Percentiles rank a stretch among this genome's conserved stretches.
These are phyloP conservation scores for Epichloe glyceriae DNA, from an alignment of 2,329 filamentous ascomycete species.

Conservation along the genomic window DNA sequence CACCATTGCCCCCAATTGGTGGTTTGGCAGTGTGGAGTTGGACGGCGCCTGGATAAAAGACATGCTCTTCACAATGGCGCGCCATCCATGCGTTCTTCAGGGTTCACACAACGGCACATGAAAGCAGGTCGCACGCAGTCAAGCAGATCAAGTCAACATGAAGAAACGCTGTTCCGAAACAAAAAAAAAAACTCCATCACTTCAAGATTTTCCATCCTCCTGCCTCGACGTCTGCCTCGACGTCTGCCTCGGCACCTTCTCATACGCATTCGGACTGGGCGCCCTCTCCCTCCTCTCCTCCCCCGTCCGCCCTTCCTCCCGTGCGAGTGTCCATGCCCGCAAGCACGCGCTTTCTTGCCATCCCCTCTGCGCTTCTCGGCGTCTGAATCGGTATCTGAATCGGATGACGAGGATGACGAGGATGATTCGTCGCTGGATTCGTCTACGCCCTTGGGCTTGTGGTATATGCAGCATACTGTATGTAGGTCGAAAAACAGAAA, in stretches of 20 bases:
- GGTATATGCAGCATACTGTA: conserved; percentile 97
- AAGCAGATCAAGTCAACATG: too few species aligned
- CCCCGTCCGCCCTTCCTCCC: conserved; percentile 4
- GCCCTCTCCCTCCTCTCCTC: conserved; percentile 27
- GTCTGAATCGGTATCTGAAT: neutral
- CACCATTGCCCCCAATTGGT: too few species aligned
- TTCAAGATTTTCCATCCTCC: too few species aligned
- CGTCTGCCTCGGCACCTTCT: conserved; percentile 48
- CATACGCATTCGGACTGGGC: conserved; percentile 71
- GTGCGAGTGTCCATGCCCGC: neutral
- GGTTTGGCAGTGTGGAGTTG: too few species aligned
- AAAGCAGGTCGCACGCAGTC: too few species aligned
- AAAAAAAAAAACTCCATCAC: too few species aligned
- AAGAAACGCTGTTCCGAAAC: too few species aligned
- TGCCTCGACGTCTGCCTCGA: conserved; percentile 11
- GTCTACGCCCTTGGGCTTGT: conserved; percentile 66
- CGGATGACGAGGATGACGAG: conserved; percentile 32
- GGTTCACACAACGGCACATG: too few species aligned
- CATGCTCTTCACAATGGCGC: too few species aligned
- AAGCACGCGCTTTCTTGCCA: neutral
- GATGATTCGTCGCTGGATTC: conserved; percentile 65
- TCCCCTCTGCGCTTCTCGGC: conserved; percentile 14
- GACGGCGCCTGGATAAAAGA: too few species aligned
- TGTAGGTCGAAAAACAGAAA: neutral
- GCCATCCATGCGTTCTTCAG: too few species aligned